Percentiles rank a stretch among this genome's conserved stretches.
phyloP scores from a whole-genome alignment of 495 filamentous ascomycete genomes.

The Elasticomyces elasticus region DNA sequence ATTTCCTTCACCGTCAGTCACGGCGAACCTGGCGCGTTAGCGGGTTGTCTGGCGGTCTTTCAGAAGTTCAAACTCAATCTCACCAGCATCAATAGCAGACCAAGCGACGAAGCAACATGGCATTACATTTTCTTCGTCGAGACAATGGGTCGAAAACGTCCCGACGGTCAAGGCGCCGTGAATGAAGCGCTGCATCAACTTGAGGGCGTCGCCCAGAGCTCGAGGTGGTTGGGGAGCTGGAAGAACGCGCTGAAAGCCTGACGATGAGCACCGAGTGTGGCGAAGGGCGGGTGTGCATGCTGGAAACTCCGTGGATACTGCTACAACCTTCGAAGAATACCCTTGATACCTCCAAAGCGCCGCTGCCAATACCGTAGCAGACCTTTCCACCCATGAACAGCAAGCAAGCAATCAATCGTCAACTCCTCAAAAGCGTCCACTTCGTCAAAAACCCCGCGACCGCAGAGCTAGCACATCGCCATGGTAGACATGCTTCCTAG shows the following conservation, averaged over 20 bases:
- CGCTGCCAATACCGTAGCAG: neutral
- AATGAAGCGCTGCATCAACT: slow-evolving; percentile 40
- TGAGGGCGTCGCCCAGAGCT: slow-evolving; percentile 22
- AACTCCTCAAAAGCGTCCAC: slow-evolving; percentile 13
- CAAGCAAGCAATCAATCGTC: neutral
- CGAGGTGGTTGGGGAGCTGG: slow-evolving; percentile 34
- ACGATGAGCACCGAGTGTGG: neutral
- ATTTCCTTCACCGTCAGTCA: slow-evolving; percentile 76
- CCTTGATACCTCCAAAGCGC: neutral
- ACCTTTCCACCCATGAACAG: neutral
- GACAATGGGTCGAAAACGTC: slow-evolving; percentile 51
- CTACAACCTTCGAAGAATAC: neutral
- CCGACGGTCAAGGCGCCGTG: slow-evolving; percentile 40
- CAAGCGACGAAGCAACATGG: slow-evolving; percentile 65
- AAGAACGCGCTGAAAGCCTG: slow-evolving; percentile 6
- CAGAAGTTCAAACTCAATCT: slow-evolving; percentile 52
- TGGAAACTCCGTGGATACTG: neutral
- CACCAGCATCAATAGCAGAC: slow-evolving; percentile 81
- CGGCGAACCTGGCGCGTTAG: slow-evolving; percentile 65
- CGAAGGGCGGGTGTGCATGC: too few species aligned
- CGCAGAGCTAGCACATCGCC: neutral
- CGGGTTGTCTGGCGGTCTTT: slow-evolving; percentile 71
- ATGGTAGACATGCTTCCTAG: neutral
- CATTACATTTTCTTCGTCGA: slow-evolving; percentile 94
- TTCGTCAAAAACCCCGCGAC: slow-evolving; percentile 1